phyloP scores from a whole-genome alignment of 164 flowering plant species.

The Magnolia kwangsiensis region DNA sequence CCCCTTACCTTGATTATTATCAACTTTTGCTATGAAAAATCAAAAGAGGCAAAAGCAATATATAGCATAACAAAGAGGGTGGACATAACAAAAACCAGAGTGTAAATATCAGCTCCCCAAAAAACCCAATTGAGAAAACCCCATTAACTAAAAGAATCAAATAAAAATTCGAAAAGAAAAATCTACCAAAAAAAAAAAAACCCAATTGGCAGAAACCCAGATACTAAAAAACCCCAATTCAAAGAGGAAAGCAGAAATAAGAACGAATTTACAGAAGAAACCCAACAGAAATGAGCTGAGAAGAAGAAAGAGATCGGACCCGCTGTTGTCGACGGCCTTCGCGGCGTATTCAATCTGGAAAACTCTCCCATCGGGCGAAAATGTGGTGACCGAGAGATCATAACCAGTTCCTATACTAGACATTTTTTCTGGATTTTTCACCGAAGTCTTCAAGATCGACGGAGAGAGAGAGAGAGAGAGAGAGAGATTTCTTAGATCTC shows the following conservation, averaged over 20 bases:
- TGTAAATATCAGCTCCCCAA: background rate
- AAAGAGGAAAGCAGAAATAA: background rate
- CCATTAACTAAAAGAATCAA: background rate
- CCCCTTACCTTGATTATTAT: background rate
- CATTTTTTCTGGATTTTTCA: slow-evolving; percentile 34
- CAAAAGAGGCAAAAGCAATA: background rate
- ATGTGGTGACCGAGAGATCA: slow-evolving; percentile 95
- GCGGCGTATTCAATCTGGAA: slow-evolving; percentile 99
- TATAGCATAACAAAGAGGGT: background rate
- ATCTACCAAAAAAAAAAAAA: background rate
- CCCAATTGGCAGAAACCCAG: background rate
- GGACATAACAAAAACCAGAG: background rate
- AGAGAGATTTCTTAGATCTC: slow-evolving; percentile 8
- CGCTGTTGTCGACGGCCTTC: slow-evolving; percentile 97
- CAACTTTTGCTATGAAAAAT: background rate
- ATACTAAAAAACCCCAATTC: no score
- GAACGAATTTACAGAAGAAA: background rate
- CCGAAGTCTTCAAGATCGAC: background rate
- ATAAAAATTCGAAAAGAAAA: background rate
- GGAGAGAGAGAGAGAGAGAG: background rate
- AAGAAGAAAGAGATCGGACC: slow-evolving; percentile 32
- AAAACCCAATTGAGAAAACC: background rate
- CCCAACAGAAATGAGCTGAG: background rate
- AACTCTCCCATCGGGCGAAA: slow-evolving; percentile 97
- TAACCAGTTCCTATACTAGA: slow-evolving; percentile 97